These are phyloP conservation scores for Colletotrichum liriopes DNA, from an alignment of 2,329 filamentous ascomycete genomes.

Conservation along the genomic window DNA sequence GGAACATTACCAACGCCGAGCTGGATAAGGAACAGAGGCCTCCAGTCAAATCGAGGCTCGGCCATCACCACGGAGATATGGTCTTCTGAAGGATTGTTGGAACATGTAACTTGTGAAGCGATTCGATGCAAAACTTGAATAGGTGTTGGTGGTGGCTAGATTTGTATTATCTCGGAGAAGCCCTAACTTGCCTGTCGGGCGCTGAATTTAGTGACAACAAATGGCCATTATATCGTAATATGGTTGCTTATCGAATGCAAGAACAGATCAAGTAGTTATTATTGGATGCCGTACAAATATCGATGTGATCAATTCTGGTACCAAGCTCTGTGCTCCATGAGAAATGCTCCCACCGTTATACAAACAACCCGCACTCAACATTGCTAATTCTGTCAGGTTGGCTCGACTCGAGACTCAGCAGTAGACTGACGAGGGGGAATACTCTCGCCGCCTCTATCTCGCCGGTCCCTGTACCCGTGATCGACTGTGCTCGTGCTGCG, in stretches of 20 bases:
- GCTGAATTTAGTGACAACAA: too few relatives aligned
- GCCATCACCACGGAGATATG: not conserved
- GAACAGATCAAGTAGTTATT: too few relatives aligned
- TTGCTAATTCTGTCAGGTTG: not conserved
- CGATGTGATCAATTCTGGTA: not conserved
- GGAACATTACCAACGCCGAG: not conserved
- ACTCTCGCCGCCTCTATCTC: not conserved
- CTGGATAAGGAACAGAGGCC: not conserved
- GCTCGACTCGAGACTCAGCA: not conserved
- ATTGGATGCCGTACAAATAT: too few relatives aligned
- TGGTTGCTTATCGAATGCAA: not conserved
- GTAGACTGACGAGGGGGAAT: not conserved
- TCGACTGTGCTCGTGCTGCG: not conserved
- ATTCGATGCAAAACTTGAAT: not conserved
- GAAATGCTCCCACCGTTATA: not conserved
- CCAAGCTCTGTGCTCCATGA: not conserved
- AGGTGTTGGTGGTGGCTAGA: not conserved
- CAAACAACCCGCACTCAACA: not conserved
- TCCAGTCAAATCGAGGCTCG: not conserved
- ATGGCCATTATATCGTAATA: not conserved
- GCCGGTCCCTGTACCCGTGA: not conserved
- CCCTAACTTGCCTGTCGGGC: not conserved
- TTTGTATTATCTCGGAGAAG: not conserved
- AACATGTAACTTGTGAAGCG: conserved; percentile 2
- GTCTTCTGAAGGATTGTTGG: not conserved